Evolutionary conservation across 192 early-diverging fungal species (phyloP).

Genomic region (Haplosporangium gracile): DNA sequence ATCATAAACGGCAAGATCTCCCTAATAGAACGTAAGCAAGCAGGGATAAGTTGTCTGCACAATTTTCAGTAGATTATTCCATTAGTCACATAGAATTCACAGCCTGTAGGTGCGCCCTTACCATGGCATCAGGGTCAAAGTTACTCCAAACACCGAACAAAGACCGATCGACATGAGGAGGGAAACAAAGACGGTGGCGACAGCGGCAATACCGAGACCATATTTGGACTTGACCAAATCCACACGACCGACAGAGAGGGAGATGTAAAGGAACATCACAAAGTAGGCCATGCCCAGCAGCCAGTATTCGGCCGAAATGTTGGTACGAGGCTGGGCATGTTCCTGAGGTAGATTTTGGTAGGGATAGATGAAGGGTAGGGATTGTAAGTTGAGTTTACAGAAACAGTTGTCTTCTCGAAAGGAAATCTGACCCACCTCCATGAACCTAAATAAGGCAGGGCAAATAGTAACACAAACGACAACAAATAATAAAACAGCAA

Average conservation of each 20-base stretch:
- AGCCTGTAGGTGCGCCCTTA: conserved; percentile 41
- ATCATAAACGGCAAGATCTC: conserved; percentile 78
- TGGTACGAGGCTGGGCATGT: conserved; percentile 28
- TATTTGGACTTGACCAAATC: conserved; percentile 85
- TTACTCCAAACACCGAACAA: conserved; percentile 70
- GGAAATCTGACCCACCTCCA: background rate
- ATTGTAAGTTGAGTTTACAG: background rate
- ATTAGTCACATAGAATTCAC: background rate
- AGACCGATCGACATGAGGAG: conserved; percentile 76
- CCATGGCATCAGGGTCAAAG: conserved; percentile 73
- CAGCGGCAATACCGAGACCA: conserved; percentile 75
- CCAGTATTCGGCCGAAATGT: conserved; percentile 51
- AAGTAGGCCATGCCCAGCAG: conserved; percentile 70
- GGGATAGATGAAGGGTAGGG: background rate
- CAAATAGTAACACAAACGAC: background rate
- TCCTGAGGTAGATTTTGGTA: conserved; percentile 12
- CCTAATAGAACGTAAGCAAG: conserved; percentile 50
- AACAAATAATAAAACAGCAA: background rate
- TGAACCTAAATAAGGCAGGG: background rate
- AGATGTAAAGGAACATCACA: conserved; percentile 78
- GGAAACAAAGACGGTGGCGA: conserved; percentile 74
- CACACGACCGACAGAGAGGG: conserved; percentile 71
- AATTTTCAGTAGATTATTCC: background rate
- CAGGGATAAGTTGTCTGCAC: background rate
- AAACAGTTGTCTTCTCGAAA: background rate